Conservation (phyloP, 192 early-diverging fungal species). For the Geranomyces michiganensis region DNA sequence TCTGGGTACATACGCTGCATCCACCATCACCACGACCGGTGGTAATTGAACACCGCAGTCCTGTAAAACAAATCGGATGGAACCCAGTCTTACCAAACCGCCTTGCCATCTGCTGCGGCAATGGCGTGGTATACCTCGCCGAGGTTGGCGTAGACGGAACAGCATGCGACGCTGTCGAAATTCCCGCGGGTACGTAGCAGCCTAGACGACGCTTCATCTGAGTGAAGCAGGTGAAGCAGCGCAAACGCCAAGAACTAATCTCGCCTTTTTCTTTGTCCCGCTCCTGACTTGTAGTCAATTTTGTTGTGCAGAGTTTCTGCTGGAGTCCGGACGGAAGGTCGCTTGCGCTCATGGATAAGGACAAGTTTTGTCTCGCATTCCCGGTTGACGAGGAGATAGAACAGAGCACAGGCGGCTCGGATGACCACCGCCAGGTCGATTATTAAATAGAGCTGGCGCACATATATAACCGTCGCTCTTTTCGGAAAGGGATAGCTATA, state of each 20-base stretch:
- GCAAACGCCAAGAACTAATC: no score
- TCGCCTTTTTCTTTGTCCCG: background rate
- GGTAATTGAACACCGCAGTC: slow-evolving; percentile 62
- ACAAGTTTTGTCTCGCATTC: slow-evolving; percentile 71
- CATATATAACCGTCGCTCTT: no score
- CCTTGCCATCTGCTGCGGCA: slow-evolving; percentile 65
- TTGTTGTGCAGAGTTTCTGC: slow-evolving; percentile 57
- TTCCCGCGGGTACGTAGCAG: slow-evolving; percentile 62
- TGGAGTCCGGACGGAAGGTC: slow-evolving; percentile 77
- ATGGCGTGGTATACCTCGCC: slow-evolving; percentile 68
- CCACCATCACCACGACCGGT: slow-evolving; percentile 11
- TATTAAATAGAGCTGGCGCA: no score
- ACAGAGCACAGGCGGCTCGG: no score
- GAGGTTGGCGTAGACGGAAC: slow-evolving; percentile 34
- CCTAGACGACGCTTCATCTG: background rate
- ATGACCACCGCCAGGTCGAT: no score
- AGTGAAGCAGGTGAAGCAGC: no score
- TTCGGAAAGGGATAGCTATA: no score
- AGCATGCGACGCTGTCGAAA: slow-evolving; percentile 48
- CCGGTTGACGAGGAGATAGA: slow-evolving; percentile 38
- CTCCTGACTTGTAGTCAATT: slow-evolving; percentile 53
- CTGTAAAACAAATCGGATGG: slow-evolving; percentile 66
- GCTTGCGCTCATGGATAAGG: slow-evolving; percentile 70
- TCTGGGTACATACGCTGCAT: slow-evolving; percentile 1
- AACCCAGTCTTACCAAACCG: slow-evolving; percentile 62